phyloP scores from a whole-genome alignment of 495 filamentous ascomycete species.

The Hyaloscypha finlandica region DNA sequence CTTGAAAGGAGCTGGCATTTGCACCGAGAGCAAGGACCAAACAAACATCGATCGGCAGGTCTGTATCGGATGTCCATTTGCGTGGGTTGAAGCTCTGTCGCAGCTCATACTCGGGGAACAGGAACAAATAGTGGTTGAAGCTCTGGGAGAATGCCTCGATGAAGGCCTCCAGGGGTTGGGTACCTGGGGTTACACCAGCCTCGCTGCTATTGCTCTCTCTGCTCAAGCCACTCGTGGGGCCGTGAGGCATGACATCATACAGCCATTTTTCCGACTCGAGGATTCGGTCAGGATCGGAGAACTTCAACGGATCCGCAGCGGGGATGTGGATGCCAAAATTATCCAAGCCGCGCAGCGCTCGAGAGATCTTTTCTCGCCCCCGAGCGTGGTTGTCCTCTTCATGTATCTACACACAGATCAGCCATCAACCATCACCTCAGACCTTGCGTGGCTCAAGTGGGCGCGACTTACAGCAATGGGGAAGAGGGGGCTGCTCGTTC shows the following conservation, averaged over 20 bases:
- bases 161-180: not conserved
- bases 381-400: not conserved
- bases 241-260: not conserved
- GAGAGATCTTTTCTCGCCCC: not conserved
- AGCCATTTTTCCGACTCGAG: not conserved
- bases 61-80: not conserved
- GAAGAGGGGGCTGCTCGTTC: not conserved
- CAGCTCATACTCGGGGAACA: not conserved
- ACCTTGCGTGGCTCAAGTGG: not conserved
- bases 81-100: not conserved
- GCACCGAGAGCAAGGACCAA: conserved; percentile 5
- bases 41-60: not conserved
- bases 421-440: not conserved
- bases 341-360: not conserved
- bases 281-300: not conserved
- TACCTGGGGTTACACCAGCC: not conserved
- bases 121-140: not conserved
- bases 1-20: not conserved
- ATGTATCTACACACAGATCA: not conserved
- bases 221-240: not conserved
- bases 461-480: not conserved
- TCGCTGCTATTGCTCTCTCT: not conserved
- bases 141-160: not conserved
- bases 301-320: not conserved
- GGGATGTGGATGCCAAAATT: not conserved